Percentiles rank a stretch among this genome's conserved stretches.
Conservation (phyloP, 2,329 filamentous ascomycete genomes). For the Pseudogymnoascus sp. region DNA sequence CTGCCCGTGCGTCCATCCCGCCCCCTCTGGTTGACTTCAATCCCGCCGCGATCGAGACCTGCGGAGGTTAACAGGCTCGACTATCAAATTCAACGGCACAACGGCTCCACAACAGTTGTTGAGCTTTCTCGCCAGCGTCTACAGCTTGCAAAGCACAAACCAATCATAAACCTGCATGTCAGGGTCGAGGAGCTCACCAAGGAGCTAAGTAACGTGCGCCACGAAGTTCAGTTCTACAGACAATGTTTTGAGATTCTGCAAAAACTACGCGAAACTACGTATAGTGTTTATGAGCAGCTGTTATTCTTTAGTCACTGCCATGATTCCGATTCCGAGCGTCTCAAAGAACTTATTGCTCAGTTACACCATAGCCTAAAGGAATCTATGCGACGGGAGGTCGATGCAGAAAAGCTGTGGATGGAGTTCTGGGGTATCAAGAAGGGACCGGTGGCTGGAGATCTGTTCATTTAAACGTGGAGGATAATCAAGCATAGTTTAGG, state of each 20-base stretch:
- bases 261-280: slow-evolving; percentile 15
- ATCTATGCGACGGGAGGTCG: slow-evolving; percentile 12
- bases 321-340: slow-evolving; percentile 6
- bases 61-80: slow-evolving; percentile 14
- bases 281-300: slow-evolving; percentile 16
- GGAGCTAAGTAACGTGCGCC: slow-evolving; percentile 13
- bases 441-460: not conserved
- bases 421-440: slow-evolving; percentile 14
- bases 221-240: slow-evolving; percentile 17
- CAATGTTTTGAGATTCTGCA: slow-evolving; percentile 16
- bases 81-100: slow-evolving; percentile 13
- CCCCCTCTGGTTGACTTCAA: not conserved
- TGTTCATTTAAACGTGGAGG: slow-evolving; percentile 2
- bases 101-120: slow-evolving; percentile 14
- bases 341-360: slow-evolving; percentile 13
- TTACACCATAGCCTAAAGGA: slow-evolving; percentile 14
- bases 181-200: slow-evolving; percentile 17
- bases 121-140: slow-evolving; percentile 12
- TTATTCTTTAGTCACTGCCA: slow-evolving; percentile 13
- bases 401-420: slow-evolving; percentile 16
- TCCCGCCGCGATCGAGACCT: slow-evolving; percentile 8
- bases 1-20: slow-evolving; percentile 4
- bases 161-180: slow-evolving; percentile 3
- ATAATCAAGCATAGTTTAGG: not conserved
- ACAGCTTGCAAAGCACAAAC: slow-evolving; percentile 13